Base-by-base conservation (phyloP, 2,329 filamentous ascomycete genomes). In the Cordyceps cicadae region DNA sequence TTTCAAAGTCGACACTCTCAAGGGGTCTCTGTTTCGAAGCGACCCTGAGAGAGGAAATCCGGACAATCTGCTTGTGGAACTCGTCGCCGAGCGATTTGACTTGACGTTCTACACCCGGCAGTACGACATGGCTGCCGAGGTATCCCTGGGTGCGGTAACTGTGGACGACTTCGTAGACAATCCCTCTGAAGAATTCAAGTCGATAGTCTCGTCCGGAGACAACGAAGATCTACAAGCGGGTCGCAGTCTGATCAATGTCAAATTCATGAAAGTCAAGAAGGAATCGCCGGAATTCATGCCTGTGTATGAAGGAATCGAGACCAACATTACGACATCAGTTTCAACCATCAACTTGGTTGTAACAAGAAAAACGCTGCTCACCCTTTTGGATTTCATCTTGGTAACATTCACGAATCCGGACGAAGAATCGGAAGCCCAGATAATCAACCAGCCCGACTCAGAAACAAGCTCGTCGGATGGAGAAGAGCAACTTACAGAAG, bases 321-420 rank as follows among this genome's bases (percentile, higher is more conserved):
- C 89, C 32, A 97, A 99, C 67, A 82, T 99, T 50, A 91, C 95
- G 63, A 88, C 94, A 1, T 86, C 87, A 0, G 87, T 99, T 14
- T 97, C 94, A 0, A 99, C 94, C 0, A 96, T 99, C 76, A 97
- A 97, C 70, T 74, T 99, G 24, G 86, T 99, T 39, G 92, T 99
- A 9, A 99, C 95, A 0, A 82, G 95, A 65, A 93, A 89, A 74
- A 99, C 95, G 0, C 77, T 99, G 3, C 79, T 99, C 58, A 99
- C 93, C 0, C 77, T 99, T 0, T 76, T 99, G 49, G 94, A 99
- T 71, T 99, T 99, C 68, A 87, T 97, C 39, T 84, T 99, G 19
- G 81, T 92, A 46, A 99, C 94, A 0, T 99, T 99, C 68, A 88
- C 93, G 58, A 81, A 82, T 61, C 77, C 80, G 55, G 74, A 78